Base-by-base conservation (phyloP, 306 rosid species). In the Clitoria ternatea region DNA sequence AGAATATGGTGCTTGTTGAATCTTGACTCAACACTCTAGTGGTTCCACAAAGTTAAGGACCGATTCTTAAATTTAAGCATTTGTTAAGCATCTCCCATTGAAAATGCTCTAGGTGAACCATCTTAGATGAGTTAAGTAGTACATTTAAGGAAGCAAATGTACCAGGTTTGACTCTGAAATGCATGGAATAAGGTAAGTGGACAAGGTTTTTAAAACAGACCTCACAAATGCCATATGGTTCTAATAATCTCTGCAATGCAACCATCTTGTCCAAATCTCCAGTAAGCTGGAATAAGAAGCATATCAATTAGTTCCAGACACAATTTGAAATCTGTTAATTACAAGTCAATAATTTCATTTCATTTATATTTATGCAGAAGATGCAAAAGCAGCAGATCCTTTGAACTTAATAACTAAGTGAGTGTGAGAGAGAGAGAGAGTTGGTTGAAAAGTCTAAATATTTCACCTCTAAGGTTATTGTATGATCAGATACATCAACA, bases 211-310 rank as follows among this genome's bases (percentile, higher is more conserved):
- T 26, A 66, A 59, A 14, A 86, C 95, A 74, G 64, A 90, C 97
- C 97, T 90, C 97, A 62, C 97, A 90, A 77, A 90, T 90, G 67
- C 95, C 97, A 61, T 82, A 90, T 17, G 95, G 95, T 77, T 90
- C 97, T 39, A 90, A 77, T 76, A 88, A 44, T 67, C 97, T 84
- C 75, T 90, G 97, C 66, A 90, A 74, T n/a, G 97, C 97, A 83
- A 90, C 92, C 92, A 90, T 90, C 85, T 90, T 90, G 84, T 90
- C 71, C 74, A 90, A 69, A 79, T 88, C 95, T 83, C 97, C 97
- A 0, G 97, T 86, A 50, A 90, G 90, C 97, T 90, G 81, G 39
- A 72, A 60, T 42, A 50, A 24, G 18, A 67, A 67, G 6, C 60
- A 76, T 45, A 67, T 66, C 20, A 61, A 44, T 68, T 75, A 80